Conservation (phyloP, 441 rosid species). For the Manihot esculenta region DNA sequence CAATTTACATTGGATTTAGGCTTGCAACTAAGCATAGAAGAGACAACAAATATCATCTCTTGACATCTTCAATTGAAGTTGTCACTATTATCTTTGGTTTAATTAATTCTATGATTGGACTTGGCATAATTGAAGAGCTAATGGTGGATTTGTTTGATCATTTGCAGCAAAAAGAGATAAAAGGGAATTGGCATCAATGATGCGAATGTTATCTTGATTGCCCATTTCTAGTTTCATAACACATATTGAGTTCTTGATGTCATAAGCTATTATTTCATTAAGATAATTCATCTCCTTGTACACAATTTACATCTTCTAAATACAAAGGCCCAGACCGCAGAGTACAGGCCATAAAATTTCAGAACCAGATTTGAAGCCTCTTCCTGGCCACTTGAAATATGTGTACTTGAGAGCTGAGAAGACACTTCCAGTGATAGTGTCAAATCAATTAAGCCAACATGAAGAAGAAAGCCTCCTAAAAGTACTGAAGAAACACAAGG, state of each 20-base stretch:
- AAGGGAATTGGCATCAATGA: not conserved
- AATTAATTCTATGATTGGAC: constrained; percentile 33
- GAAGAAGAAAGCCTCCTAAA: no score
- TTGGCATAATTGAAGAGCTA: constrained; percentile 32
- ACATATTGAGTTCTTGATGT: not conserved
- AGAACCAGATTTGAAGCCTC: no score
- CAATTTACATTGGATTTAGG: constrained; percentile 29
- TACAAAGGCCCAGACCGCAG: not conserved
- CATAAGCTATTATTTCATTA: no score
- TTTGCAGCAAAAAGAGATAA: constrained; percentile 14
- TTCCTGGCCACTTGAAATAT: no score
- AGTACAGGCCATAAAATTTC: no score
- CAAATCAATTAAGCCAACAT: no score
- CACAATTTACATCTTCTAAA: not conserved
- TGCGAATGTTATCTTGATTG: not conserved
- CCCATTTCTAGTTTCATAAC: not conserved
- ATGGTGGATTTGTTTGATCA: constrained; percentile 22
- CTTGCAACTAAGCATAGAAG: constrained; percentile 31
- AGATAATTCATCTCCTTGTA: not conserved
- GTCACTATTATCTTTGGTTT: constrained; percentile 30
- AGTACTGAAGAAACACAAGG: no score
- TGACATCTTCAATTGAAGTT: constrained; percentile 32
- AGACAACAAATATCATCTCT: constrained; percentile 19
- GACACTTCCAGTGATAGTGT: no score
- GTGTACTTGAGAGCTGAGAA: no score